These are phyloP conservation scores for Pyrenophora graminea DNA, from an alignment of 2,329 filamentous ascomycete genomes.

Conservation along the genomic window DNA sequence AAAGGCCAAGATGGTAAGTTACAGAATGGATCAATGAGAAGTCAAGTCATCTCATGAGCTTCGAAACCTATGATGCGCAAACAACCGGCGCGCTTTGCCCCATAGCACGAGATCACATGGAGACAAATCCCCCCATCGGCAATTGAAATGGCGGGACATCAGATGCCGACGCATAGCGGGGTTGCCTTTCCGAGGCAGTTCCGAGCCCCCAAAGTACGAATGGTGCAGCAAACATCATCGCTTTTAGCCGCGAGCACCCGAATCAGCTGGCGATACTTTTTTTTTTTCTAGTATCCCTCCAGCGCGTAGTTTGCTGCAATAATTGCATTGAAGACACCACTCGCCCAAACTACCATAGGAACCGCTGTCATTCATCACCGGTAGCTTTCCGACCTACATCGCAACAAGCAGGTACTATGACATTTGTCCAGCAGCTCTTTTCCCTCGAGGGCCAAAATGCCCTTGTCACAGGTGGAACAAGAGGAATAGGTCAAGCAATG, in stretches of 20 bases:
- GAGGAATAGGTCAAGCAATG: slow-evolving; percentile 58
- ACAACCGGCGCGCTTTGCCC: slow-evolving; percentile 27
- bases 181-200: slow-evolving; percentile 35
- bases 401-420: slow-evolving; percentile 23
- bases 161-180: slow-evolving; percentile 34
- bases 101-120: slow-evolving; percentile 27
- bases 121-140: slow-evolving; percentile 38
- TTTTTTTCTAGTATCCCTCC: not conserved
- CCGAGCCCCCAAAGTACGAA: slow-evolving; percentile 21
- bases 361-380: not conserved
- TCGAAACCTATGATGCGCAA: slow-evolving; percentile 17
- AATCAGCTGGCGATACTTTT: not conserved
- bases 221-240: slow-evolving; percentile 10
- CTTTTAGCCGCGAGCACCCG: slow-evolving; percentile 6
- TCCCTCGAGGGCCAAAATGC: slow-evolving; percentile 56
- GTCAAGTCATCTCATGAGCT: slow-evolving; percentile 4
- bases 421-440: slow-evolving; percentile 50
- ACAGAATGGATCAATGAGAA: not conserved
- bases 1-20: not conserved
- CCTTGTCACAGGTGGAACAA: slow-evolving; percentile 55
- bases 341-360: not conserved
- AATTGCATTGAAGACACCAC: not conserved
- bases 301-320: not conserved
- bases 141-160: slow-evolving; percentile 35
- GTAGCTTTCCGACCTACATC: slow-evolving; percentile 11